Base-by-base conservation (phyloP, 1,284 basidiomycete species). In the Microbotryum violaceum region DNA sequence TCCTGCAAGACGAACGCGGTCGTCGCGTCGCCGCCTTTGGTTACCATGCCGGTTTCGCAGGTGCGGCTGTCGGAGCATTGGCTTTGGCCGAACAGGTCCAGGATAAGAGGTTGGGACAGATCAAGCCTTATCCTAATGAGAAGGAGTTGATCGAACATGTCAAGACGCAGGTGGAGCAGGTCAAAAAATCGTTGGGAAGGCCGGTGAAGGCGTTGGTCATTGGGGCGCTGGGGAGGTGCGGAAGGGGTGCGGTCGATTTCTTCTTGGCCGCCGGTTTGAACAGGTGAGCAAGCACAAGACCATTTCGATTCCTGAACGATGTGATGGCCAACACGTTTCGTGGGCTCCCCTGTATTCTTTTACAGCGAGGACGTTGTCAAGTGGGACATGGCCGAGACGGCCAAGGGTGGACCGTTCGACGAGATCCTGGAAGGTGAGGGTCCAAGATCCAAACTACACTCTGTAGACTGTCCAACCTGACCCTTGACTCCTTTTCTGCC, bases 21-120 rank as follows among this genome's bases (percentile, higher is more conserved):
- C 82, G 91, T 44, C 86, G 96, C 45, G 94, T 99, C 29, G 96
- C 96, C n/a, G 96, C 96, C 1, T 99, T 99, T 73, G 96, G 96
- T 8, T 99, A 89, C 81, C 89, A 98, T 77, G 96, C 96, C 16
- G 96, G 96, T 3, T 98, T 97, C 70, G 93, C 94, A 8, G 96
- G 96, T 29, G 92, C 96, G 6, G 96, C 94, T 3, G 89, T 91
- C 0, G 93, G 93, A 56, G 85, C 88, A 7, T 81, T 99, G 23
- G 92, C 91, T 3, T 78, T 87, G 54, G 89, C 89, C 7, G 80
- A 87, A 25, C 82, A 86, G 66, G 81, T 82, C 69, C 84, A 82
- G 9, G 77, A 82, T 66, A 77, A 78, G 71, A 72, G 76, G 20
- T 78, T 93, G 37, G 88, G 86, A 21, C 78, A 75, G 49, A 79